Base-by-base conservation (phyloP, 2,329 filamentous ascomycete species). In the Lachnellula arida region DNA sequence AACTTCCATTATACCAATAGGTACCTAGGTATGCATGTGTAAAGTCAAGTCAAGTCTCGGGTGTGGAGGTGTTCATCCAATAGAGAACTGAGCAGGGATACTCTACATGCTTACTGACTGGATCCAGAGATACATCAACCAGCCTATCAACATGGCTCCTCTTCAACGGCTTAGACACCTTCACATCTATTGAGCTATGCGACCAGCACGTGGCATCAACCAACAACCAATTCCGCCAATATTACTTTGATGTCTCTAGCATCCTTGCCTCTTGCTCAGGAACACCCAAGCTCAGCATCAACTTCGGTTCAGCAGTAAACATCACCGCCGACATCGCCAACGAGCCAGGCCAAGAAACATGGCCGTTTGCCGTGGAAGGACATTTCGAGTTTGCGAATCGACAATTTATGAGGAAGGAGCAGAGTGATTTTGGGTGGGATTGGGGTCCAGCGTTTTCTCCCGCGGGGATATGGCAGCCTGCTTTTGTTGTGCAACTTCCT, bases 371-470 rank as follows among this genome's bases (percentile, higher is more conserved):
- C 8, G 73, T 82, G 3, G 73, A 82, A 60, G 68, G 72, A 15
- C 48, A 73, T 0, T 81, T 75, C 55, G 80, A 83, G 58, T 81
- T 81, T 49, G 66, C 72, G 0, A 78, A 82, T 55, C 73, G 79
- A 6, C 75, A 78, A 65, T 83, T 80, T 58, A 78, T 85, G 37
- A 75, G 82, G 32, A 85, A 86, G 64, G 78, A 85, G 63, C 79
- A 85, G 65, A 80, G 74, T 7, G 81, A 85, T 65, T 85, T 85
- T 66, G 84, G 84, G 2, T 86, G 82, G 83, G 82, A 85, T 57
- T 84, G 81, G 81, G 80, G 80, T 9, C 81, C 80, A 9, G 80
- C 78, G 0, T 84, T 86, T 64, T 74, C 77, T n/a, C 81, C 83
- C 0, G 78, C 80, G n/a, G 83, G 84, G 2, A 79, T 82, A 6